Base-by-base conservation (phyloP, 1,139 yeast genomes). In the Debaryomyces sp. region DNA sequence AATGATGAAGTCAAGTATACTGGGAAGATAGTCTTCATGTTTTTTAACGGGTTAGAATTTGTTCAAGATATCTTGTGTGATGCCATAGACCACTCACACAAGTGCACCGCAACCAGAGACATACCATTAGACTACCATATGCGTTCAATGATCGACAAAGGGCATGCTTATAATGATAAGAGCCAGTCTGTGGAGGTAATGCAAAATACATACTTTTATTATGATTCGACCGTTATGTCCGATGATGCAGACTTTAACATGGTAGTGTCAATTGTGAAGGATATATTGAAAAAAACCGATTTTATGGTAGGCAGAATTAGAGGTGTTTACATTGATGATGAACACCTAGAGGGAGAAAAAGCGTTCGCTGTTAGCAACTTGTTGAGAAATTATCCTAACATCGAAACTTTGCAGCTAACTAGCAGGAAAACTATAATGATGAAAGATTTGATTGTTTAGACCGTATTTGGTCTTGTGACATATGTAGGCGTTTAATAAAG, bases 1-100 rank as follows among this genome's bases (percentile, higher is more conserved):
- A 44, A 45, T n/a, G 33, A 29, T 1, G 24, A 27, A 21, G 33
- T 37, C 10, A 35, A 21, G 17, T 70, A 66, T 48, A 52, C 59
- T 7, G 76, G 74, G 2, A 67, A 67, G 51, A 67, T 71, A 7
- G 55, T 71, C 29, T 72, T 73, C 47, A 73, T 73, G 77, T 73
- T 72, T 46, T 73, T 73, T 59, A 62, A 73, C 46, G 76, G 76
- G 1, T 57, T 72, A 47, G 61, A 59, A 15, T 71, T 61, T 50
- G 62, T 73, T 24, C 76, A 71, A 50, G 59, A 63, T 32, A 55
- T 70, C 21, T 59, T 73, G 33, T 55, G 68, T 41, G 69, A 67
- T 49, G 55, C 69, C 36, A 67, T 73, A 24, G 75, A 71, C 55
- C 57, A 60, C 58, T 54, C 43, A 30, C 43, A 41, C 10, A 29